These are phyloP conservation scores for Clonostachys rosea DNA, from an alignment of 2,329 filamentous ascomycete species.

Conservation along the genomic window DNA sequence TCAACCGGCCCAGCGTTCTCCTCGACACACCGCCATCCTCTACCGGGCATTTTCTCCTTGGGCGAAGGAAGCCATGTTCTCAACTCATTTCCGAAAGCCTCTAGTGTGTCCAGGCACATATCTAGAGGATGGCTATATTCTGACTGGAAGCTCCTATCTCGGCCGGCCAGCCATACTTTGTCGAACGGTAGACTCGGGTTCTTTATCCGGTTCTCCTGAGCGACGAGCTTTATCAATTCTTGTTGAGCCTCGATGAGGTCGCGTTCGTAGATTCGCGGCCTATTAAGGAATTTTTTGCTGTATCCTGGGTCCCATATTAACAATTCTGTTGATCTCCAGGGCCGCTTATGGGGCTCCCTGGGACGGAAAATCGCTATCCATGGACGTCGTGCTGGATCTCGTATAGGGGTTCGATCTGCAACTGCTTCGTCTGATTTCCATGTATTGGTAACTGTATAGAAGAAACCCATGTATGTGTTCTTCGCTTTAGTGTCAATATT, in stretches of 20 bases:
- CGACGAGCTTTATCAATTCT: constrained; percentile 31
- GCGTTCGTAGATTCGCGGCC: constrained; percentile 12
- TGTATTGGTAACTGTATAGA: constrained; percentile 34
- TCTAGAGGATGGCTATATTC: constrained; percentile 29
- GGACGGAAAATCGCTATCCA: constrained; percentile 48
- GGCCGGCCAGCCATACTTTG: constrained; percentile 39
- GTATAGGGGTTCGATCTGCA: too few species aligned
- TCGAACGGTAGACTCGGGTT: constrained; percentile 25
- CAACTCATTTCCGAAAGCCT: constrained; percentile 20
- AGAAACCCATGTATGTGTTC: constrained; percentile 32
- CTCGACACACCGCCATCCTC: constrained; percentile 31
- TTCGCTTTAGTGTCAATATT: not conserved
- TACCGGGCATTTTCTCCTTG: constrained; percentile 13
- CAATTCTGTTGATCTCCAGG: constrained; percentile 34
- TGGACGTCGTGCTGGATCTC: constrained; percentile 26
- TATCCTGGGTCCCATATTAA: constrained; percentile 48
- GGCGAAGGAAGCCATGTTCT: constrained; percentile 27
- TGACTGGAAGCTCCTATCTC: constrained; percentile 11
- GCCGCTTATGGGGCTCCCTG: constrained; percentile 22
- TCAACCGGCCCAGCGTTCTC: not conserved
- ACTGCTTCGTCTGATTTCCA: not conserved
- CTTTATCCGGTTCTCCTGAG: constrained; percentile 17
- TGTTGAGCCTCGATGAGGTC: constrained; percentile 41
- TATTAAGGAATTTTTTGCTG: constrained; percentile 11
- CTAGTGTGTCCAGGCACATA: constrained; percentile 30